Evolutionary conservation across 805 yeast species (phyloP).

Genomic region (Jamesozyma gamospora): DNA sequence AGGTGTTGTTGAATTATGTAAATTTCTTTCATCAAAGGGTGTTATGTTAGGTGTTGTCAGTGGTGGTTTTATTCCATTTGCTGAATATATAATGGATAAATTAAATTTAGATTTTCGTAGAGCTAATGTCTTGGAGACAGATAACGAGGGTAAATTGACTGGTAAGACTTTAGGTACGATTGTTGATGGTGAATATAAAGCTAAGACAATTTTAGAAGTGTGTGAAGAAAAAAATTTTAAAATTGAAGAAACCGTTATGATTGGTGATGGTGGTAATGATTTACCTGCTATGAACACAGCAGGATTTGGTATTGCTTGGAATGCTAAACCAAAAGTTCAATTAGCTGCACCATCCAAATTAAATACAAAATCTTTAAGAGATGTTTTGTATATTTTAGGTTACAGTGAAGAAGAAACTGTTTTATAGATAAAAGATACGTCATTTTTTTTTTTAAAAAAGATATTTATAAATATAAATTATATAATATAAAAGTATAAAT

Average conservation of each 20-base stretch:
- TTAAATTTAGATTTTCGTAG: conserved; percentile 77
- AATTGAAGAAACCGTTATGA: conserved; percentile 55
- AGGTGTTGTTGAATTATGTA: conserved; percentile 70
- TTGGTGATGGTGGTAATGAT: conserved; percentile 98
- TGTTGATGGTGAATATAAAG: conserved; percentile 81
- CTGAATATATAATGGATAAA: conserved; percentile 56
- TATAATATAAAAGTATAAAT: neutral
- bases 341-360: conserved; percentile 69
- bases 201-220: conserved; percentile 53
- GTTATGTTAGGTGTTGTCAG: conserved; percentile 76
- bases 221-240: conserved; percentile 47
- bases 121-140: conserved; percentile 61
- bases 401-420: conserved; percentile 48
- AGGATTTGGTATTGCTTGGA: conserved; percentile 94
- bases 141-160: conserved; percentile 40
- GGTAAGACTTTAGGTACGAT: conserved; percentile 74
- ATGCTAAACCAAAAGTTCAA: conserved; percentile 92
- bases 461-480: neutral
- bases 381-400: conserved; percentile 75
- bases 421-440: neutral
- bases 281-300: conserved; percentile 84
- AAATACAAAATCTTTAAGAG: conserved; percentile 63
- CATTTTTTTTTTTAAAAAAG: neutral
- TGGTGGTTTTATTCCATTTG: conserved; percentile 92
- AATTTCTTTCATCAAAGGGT: conserved; percentile 50